phyloP scores from a whole-genome alignment of 129 eudicot species.

The Dittrichia graveolens region DNA sequence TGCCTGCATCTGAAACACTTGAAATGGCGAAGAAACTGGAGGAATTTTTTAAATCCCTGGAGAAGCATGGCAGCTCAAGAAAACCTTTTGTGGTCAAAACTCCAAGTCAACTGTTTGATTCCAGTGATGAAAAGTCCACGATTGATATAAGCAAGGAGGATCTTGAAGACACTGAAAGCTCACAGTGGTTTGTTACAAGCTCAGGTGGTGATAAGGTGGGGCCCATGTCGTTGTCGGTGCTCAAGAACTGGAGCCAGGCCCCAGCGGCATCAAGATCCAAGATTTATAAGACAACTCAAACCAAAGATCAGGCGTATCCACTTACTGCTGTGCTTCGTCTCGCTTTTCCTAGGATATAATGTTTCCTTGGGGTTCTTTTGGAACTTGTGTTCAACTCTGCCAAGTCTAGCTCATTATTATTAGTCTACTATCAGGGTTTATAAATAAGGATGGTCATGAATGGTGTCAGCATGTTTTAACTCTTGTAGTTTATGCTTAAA shows the following conservation, averaged over 20 bases:
- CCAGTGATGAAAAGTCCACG: constrained; percentile 31
- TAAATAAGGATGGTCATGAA: constrained; percentile 6
- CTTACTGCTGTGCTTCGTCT: constrained; percentile 46
- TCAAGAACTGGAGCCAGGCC: constrained; percentile 47
- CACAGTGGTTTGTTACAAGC: constrained; percentile 45
- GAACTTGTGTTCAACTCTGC: constrained; percentile 19
- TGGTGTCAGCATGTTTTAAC: constrained; percentile 16
- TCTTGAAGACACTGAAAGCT: constrained; percentile 36
- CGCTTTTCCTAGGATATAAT: constrained; percentile 34
- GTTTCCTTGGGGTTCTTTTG: constrained; percentile 18
- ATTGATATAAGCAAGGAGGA: constrained; percentile 32
- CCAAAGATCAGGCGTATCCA: constrained; percentile 44
- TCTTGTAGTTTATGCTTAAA: constrained; percentile 7
- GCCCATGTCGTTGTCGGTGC: constrained; percentile 40
- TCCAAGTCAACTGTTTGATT: constrained; percentile 40
- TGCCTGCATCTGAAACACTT: constrained; percentile 32
- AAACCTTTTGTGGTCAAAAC: constrained; percentile 32
- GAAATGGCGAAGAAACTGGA: constrained; percentile 35
- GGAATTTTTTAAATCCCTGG: constrained; percentile 27
- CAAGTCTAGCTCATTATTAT: constrained; percentile 4
- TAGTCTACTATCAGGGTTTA: constrained; percentile 12
- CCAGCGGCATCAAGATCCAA: constrained; percentile 43
- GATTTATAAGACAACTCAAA: constrained; percentile 47
- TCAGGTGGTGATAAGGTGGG: constrained; percentile 45
- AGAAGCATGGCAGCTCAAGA: constrained; percentile 18